Conservation (phyloP, 2,329 filamentous ascomycete species). For the Didymella exigua region DNA sequence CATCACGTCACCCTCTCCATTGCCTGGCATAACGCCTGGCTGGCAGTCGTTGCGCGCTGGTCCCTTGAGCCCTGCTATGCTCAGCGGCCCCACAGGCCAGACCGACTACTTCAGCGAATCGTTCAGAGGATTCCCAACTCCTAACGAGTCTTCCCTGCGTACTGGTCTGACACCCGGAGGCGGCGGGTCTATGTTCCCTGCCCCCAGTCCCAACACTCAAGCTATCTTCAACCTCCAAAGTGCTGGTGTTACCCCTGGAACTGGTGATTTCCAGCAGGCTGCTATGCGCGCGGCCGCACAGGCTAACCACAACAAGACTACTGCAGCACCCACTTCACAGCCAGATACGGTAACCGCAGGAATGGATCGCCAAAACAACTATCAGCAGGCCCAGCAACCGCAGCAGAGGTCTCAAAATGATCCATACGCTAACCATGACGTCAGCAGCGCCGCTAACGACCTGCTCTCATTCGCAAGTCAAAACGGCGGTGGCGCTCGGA, state of each 20-base stretch:
- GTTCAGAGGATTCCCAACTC: conserved; percentile 86
- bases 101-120: conserved; percentile 89
- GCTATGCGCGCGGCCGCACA: conserved; percentile 76
- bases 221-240: conserved; percentile 80
- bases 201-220: conserved; percentile 84
- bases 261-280: conserved; percentile 92
- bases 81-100: conserved; percentile 74
- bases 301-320: conserved; percentile 51
- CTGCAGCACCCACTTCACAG: conserved; percentile 51
- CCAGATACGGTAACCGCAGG: conserved; percentile 50
- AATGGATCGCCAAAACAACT: conserved; percentile 63
- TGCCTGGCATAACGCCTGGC: conserved; percentile 75
- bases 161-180: conserved; percentile 93
- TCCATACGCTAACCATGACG: conserved; percentile 84
- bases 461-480: conserved; percentile 83
- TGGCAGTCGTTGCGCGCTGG: conserved; percentile 93
- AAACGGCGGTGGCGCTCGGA: conserved; percentile 63
- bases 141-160: conserved; percentile 92
- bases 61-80: conserved; percentile 95
- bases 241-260: conserved; percentile 85
- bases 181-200: conserved; percentile 96
- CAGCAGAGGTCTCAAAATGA: conserved; percentile 56
- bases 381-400: conserved; percentile 49
- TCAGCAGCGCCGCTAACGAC: conserved; percentile 92
- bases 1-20: conserved; percentile 84